A percentile compares a stretch with the other conserved stretches of the same genome.
These are phyloP conservation scores for Whalleya microplaca DNA, from an alignment of 2,329 filamentous ascomycete species.

Conservation along the genomic window DNA sequence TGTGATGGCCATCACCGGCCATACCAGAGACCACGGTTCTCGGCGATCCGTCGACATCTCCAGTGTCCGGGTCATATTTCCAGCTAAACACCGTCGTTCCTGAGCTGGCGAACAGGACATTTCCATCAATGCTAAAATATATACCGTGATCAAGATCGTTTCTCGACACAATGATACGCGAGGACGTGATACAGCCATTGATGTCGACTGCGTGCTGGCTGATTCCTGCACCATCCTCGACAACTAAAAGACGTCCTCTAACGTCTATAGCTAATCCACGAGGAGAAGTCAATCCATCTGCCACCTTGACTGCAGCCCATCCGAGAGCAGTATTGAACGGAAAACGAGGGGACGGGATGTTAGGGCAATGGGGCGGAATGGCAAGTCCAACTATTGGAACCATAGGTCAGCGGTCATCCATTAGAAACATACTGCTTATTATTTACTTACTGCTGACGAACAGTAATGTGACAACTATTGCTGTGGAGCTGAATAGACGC, in stretches of 20 bases:
- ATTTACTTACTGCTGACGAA: not conserved
- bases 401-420: not conserved
- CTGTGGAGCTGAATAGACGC: not conserved
- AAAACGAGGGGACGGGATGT: slow-evolving; percentile 14
- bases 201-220: slow-evolving; percentile 33
- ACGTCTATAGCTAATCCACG: slow-evolving; percentile 31
- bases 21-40: slow-evolving; percentile 57
- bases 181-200: slow-evolving; percentile 32
- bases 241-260: slow-evolving; percentile 32
- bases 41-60: slow-evolving; percentile 41
- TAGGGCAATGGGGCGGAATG: slow-evolving; percentile 21
- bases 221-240: slow-evolving; percentile 30
- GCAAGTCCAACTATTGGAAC: slow-evolving; percentile 4
- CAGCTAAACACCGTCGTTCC: slow-evolving; percentile 55
- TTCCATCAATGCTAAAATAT: slow-evolving; percentile 41
- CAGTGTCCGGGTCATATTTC: slow-evolving; percentile 54
- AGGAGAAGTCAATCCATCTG: slow-evolving; percentile 26
- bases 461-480: not conserved
- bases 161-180: slow-evolving; percentile 24
- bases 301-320: slow-evolving; percentile 33
- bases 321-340: slow-evolving; percentile 27
- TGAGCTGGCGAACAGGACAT: slow-evolving; percentile 49
- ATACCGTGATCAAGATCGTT: slow-evolving; percentile 47
- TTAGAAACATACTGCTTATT: not conserved
- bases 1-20: slow-evolving; percentile 54